Evolutionary conservation across 2,329 filamentous ascomycete species (phyloP).

Genomic region (Paecilomyces dactylethromorphus): DNA sequence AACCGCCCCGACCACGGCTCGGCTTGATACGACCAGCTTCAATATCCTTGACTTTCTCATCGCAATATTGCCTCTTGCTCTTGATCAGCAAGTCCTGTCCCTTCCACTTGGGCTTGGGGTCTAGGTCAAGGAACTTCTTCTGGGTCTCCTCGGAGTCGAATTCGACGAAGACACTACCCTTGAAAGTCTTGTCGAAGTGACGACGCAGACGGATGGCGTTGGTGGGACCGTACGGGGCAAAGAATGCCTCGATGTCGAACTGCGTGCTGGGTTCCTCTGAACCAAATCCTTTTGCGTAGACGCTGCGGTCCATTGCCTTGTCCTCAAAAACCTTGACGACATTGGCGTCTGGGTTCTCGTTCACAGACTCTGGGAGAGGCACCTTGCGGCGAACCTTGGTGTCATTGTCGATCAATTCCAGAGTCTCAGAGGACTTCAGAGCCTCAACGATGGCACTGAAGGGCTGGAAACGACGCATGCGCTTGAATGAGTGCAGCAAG

Average conservation of each 20-base stretch:
- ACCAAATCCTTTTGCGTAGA: slow-evolving; percentile 94
- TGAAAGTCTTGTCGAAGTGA: slow-evolving; percentile 66
- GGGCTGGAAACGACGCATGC: slow-evolving; percentile 92
- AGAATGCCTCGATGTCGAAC: slow-evolving; percentile 91
- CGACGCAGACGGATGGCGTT: slow-evolving; percentile 84
- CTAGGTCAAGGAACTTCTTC: slow-evolving; percentile 70
- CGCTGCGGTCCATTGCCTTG: slow-evolving; percentile 63
- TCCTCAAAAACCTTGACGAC: slow-evolving; percentile 53
- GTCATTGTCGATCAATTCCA: slow-evolving; percentile 69
- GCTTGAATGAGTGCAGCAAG: slow-evolving; percentile 79
- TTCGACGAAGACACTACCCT: slow-evolving; percentile 94
- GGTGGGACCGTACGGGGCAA: slow-evolving; percentile 70
- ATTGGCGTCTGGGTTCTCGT: slow-evolving; percentile 49
- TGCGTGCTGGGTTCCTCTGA: slow-evolving; percentile 77
- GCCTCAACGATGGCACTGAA: slow-evolving; percentile 78
- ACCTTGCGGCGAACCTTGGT: slow-evolving; percentile 70
- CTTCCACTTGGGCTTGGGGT: slow-evolving; percentile 79
- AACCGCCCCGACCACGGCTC: slow-evolving; percentile 40
- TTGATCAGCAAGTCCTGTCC: slow-evolving; percentile 72
- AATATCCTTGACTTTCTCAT: slow-evolving; percentile 69
- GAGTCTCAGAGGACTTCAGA: slow-evolving; percentile 66
- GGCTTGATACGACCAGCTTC: slow-evolving; percentile 62
- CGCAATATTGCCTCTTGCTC: slow-evolving; percentile 81
- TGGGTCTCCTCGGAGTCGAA: slow-evolving; percentile 74
- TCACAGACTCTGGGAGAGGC: slow-evolving; percentile 51